Evolutionary conservation across 768 basidiomycete genomes (phyloP), one percentile per base, ranked within the genome.

Genomic region (Mycena vitilis): DNA sequence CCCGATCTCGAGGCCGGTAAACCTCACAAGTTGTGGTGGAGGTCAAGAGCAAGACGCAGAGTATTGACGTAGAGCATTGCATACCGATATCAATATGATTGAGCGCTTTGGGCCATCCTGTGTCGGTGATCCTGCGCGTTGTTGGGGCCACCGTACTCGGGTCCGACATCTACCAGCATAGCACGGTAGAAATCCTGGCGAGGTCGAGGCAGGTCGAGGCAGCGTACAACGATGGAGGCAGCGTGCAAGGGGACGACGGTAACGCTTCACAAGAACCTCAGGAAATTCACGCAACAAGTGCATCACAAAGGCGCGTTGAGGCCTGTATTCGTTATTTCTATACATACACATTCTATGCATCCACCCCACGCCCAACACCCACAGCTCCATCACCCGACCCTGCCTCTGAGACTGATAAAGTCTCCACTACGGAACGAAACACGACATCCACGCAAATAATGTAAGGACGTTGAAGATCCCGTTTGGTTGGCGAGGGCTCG

Each of bases 391-490:
- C 54, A 56, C 59, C 45, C 38, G 60, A 52, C 62, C 71, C 47
- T 38, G 79, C 80, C 81, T 80, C 71, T 75, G 52, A 66, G 64
- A 80, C 80, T 78, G 79, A 83, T 81, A 84, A 82, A 77, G 76
- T 74, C 81, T 81, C 80, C 78, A 76, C 80, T 78, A 77, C 82
- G 81, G 83, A 85, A 84, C 57, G 82, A 83, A 84, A 82, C 83
- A 79, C 78, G 75, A 85, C 80, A 75, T 79, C 77, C 69, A 77
- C 57, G 68, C 68, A 75, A 71, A 36, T 70, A 30, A 70, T 70
- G 77, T 73, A 77, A 85, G 87, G 85, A 89, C 86, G 86, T 89
- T 89, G 86, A 88, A 89, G 86, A 86, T 88, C 88, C 83, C 81
- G 81, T 83, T 81, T 79, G 77, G 76, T 78, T 83, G 83, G 85